phyloP scores from a whole-genome alignment of 306 rosid genomes.

The Arachis hypogaea region DNA sequence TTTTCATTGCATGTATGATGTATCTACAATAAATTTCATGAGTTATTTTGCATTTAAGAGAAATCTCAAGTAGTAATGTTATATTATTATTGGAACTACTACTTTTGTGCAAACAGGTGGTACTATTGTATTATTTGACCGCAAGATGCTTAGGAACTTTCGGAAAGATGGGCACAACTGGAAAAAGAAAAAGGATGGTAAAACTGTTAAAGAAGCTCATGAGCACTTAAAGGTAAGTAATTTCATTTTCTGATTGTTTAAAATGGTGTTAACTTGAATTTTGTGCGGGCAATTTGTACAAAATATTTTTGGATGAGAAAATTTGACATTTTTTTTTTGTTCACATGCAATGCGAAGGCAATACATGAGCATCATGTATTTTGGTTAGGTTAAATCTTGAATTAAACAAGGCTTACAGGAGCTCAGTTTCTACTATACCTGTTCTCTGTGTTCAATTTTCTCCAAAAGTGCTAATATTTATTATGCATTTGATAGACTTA shows the following conservation, averaged over 20 bases:
- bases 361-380: neutral
- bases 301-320: neutral
- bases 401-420: conserved; percentile 4
- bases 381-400: conserved; percentile 27
- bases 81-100: conserved; percentile 7
- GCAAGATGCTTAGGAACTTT: conserved; percentile 93
- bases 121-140: conserved; percentile 75
- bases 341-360: conserved; percentile 21
- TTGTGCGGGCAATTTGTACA: conserved; percentile 19
- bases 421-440: conserved; percentile 20
- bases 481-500: conserved; percentile 17
- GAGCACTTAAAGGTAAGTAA: conserved; percentile 94
- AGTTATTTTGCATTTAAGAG: conserved; percentile 16
- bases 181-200: conserved; percentile 98
- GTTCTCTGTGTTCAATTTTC: conserved; percentile 18
- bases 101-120: conserved; percentile 72
- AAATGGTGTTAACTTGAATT: neutral
- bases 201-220: conserved; percentile 98
- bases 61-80: conserved; percentile 29
- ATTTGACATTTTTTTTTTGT: conserved; percentile 33
- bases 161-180: conserved; percentile 95
- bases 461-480: conserved; percentile 3
- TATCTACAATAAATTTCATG: conserved; percentile 13
- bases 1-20: conserved; percentile 24
- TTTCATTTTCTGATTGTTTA: conserved; percentile 33